Percentiles rank a stretch among this genome's conserved stretches.
phyloP scores from a whole-genome alignment of 2,329 filamentous ascomycete species.

The Hypocrella siamensis region DNA sequence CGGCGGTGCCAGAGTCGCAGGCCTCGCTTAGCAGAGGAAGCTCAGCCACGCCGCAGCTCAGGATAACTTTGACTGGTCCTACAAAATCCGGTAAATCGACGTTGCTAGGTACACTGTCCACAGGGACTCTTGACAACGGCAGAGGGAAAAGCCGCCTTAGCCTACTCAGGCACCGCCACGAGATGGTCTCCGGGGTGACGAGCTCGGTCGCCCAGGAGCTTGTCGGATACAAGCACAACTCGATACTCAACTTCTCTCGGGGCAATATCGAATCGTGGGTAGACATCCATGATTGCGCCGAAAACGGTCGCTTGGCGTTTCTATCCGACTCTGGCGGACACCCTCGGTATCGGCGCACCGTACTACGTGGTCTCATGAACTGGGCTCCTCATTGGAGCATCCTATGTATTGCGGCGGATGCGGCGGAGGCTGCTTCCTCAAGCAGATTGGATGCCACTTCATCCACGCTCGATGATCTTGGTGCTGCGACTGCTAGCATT shows the following conservation, averaged over 20 bases:
- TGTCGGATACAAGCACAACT: slow-evolving; percentile 55
- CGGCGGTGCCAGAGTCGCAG: slow-evolving; percentile 3
- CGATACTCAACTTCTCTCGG: slow-evolving; percentile 69
- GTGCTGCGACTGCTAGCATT: slow-evolving; percentile 37
- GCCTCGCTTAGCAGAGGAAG: slow-evolving; percentile 23
- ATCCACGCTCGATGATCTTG: slow-evolving; percentile 33
- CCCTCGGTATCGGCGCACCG: slow-evolving; percentile 76
- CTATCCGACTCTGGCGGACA: slow-evolving; percentile 87
- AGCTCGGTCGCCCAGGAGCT: slow-evolving; percentile 91
- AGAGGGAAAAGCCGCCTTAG: slow-evolving; percentile 79
- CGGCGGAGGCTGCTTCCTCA: slow-evolving; percentile 29
- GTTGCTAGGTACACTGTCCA: slow-evolving; percentile 74
- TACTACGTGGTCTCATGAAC: slow-evolving; percentile 75
- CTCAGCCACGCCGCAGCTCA: slow-evolving; percentile 56
- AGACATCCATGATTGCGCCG: slow-evolving; percentile 73
- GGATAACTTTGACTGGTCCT: slow-evolving; percentile 75
- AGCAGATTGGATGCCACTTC: slow-evolving; percentile 23
- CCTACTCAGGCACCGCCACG: slow-evolving; percentile 81
- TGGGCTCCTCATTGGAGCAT: slow-evolving; percentile 94
- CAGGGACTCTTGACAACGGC: slow-evolving; percentile 79
- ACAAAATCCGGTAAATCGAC: slow-evolving; percentile 90
- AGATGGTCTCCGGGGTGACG: slow-evolving; percentile 80
- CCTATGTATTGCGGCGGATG: slow-evolving; percentile 73
- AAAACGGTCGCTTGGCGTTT: slow-evolving; percentile 64
- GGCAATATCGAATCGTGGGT: slow-evolving; percentile 85